A percentile compares a stretch with the other conserved stretches of the same genome.
phyloP scores from a whole-genome alignment of 495 filamentous ascomycete genomes.

The Amphirosellinia nigrospora region DNA sequence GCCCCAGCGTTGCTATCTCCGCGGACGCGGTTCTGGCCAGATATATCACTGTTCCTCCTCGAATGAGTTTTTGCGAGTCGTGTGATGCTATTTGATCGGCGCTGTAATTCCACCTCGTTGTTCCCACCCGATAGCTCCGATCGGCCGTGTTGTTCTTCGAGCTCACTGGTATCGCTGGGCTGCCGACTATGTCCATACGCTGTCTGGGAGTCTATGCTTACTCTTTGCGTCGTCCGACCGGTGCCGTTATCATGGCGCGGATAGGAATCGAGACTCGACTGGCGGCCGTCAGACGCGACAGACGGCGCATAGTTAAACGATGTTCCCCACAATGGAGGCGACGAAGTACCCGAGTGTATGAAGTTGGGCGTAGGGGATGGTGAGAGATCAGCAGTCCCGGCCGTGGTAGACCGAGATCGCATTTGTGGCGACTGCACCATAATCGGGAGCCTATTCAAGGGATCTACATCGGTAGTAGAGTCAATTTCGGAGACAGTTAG shows the following conservation, averaged over 20 bases:
- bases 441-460: constrained; percentile 7
- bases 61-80: constrained; percentile 12
- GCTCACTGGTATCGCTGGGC: constrained; percentile 48
- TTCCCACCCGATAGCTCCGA: constrained; percentile 38
- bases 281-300: constrained; percentile 33
- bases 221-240: constrained; percentile 29
- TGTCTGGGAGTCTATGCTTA: constrained; percentile 41
- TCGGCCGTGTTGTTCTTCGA: constrained; percentile 36
- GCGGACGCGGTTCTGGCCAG: constrained; percentile 19
- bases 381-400: constrained; percentile 32
- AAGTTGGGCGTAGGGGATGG: constrained; percentile 35
- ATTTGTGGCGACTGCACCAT: neutral
- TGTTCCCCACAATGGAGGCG: constrained; percentile 27
- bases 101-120: constrained; percentile 24
- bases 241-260: constrained; percentile 39
- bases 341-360: constrained; percentile 29
- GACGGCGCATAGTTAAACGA: constrained; percentile 18
- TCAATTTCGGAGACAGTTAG: constrained; percentile 36
- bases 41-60: constrained; percentile 30
- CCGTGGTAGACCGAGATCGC: constrained; percentile 21
- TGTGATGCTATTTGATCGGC: constrained; percentile 30
- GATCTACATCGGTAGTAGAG: constrained; percentile 27
- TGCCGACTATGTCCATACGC: constrained; percentile 42
- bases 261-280: constrained; percentile 42
- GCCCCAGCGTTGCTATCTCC: constrained; percentile 1